phyloP scores from a whole-genome alignment of 257 asterid species.

The Nicotiana benthamiana region DNA sequence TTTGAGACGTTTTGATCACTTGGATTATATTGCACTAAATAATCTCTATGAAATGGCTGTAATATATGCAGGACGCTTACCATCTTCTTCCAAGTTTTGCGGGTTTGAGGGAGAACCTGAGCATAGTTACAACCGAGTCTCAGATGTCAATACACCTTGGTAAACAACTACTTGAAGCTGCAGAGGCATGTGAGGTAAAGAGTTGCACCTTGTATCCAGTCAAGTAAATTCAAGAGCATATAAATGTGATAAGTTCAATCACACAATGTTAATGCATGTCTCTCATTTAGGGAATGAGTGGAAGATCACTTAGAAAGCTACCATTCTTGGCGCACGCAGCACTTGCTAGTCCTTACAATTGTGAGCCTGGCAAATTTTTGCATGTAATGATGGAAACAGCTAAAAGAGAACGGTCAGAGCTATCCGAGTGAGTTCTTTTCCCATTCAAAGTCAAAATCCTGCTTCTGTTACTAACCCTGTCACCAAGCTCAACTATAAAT shows the following conservation, averaged over 20 bases:
- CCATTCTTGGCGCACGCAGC: constrained; percentile 93
- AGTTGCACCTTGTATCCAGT: neutral
- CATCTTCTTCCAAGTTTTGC: constrained; percentile 50
- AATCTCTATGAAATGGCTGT: neutral
- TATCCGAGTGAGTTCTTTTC: constrained; percentile 35
- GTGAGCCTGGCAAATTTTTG: constrained; percentile 58
- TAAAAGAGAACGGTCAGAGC: constrained; percentile 54
- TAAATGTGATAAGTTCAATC: neutral
- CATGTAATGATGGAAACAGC: constrained; percentile 64
- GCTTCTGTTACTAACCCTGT: neutral
- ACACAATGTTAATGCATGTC: neutral
- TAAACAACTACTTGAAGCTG: constrained; percentile 64
- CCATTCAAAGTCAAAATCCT: neutral
- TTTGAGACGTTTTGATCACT: neutral
- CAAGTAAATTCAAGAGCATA: neutral
- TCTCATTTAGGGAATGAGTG: constrained; percentile 75
- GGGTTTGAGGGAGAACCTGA: constrained; percentile 51
- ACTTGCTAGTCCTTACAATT: constrained; percentile 49
- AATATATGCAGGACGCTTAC: constrained; percentile 35
- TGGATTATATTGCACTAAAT: neutral
- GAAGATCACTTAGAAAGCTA: constrained; percentile 90
- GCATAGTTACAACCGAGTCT: constrained; percentile 26
- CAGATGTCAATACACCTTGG: constrained; percentile 27
- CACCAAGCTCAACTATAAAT: neutral
- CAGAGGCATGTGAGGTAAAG: constrained; percentile 83